Conservation (phyloP, 177 flowering plant genomes). For the Telopea speciosissima region DNA sequence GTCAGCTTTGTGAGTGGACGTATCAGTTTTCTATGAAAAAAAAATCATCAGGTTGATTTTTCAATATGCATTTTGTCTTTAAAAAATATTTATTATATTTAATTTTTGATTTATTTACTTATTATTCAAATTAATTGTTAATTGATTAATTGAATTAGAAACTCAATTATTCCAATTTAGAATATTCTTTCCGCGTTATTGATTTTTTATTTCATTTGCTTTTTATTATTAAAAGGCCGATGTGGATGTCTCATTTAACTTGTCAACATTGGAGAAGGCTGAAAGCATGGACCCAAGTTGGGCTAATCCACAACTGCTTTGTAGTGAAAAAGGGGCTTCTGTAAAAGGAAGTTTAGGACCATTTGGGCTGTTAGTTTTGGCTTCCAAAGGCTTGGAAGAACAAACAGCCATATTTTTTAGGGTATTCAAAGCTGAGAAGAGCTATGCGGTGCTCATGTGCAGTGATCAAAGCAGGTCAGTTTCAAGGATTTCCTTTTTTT, state of each 20-base stretch:
- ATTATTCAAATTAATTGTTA: no score
- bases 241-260: slow-evolving; percentile 35
- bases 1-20: no score
- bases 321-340: slow-evolving; percentile 33
- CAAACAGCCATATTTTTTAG: slow-evolving; percentile 41
- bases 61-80: no score
- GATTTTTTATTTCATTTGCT: no score
- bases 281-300: slow-evolving; percentile 29
- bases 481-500: background rate
- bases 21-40: no score
- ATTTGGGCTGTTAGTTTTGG: slow-evolving; percentile 46
- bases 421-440: slow-evolving; percentile 24
- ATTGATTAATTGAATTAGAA: no score
- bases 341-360: slow-evolving; percentile 37
- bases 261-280: slow-evolving; percentile 23
- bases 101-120: no score
- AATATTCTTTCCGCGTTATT: no score
- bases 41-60: no score
- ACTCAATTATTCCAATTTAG: no score
- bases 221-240: slow-evolving; percentile 28
- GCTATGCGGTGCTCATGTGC: slow-evolving; percentile 33
- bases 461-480: slow-evolving; percentile 36
- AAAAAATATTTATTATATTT: no score
- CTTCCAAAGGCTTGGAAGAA: slow-evolving; percentile 35
- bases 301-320: slow-evolving; percentile 36